These are phyloP conservation scores for Colletotrichum sp. DNA, from an alignment of 2,329 filamentous ascomycete genomes.

Conservation along the genomic window DNA sequence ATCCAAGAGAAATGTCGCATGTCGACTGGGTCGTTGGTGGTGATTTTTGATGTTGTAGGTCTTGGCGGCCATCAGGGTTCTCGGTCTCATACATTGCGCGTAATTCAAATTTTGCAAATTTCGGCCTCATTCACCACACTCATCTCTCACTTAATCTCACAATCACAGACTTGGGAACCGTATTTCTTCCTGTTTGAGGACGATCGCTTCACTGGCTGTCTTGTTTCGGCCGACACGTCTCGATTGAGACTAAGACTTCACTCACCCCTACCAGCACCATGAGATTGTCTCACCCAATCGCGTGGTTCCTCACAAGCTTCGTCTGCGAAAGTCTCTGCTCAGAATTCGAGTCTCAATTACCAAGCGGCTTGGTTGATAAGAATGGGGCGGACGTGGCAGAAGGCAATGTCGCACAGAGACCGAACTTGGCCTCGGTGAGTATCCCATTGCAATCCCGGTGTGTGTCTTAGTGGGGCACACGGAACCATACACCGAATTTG, in stretches of 20 bases:
- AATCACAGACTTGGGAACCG: neutral
- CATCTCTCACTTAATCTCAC: neutral
- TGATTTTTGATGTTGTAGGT: neutral
- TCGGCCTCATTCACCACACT: neutral
- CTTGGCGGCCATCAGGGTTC: conserved; percentile 23
- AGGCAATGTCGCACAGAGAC: neutral
- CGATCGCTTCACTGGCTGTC: neutral
- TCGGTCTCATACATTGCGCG: neutral
- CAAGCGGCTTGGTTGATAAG: neutral
- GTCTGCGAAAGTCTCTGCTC: neutral
- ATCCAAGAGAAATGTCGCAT: neutral
- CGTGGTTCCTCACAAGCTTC: neutral
- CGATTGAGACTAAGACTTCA: neutral
- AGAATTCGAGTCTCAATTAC: neutral
- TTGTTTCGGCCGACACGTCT: neutral
- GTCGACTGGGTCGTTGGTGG: neutral
- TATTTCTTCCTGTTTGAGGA: neutral
- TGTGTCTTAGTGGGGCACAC: neutral
- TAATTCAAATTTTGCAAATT: neutral
- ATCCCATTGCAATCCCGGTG: neutral
- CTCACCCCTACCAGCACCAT: neutral
- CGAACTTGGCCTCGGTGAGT: conserved; percentile 2
- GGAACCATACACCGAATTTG: rapidly evolving
- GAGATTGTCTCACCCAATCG: neutral
- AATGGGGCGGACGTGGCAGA: neutral